Base-by-base conservation (phyloP, 805 yeast genomes). In the Nakazawaea molendinolei region DNA sequence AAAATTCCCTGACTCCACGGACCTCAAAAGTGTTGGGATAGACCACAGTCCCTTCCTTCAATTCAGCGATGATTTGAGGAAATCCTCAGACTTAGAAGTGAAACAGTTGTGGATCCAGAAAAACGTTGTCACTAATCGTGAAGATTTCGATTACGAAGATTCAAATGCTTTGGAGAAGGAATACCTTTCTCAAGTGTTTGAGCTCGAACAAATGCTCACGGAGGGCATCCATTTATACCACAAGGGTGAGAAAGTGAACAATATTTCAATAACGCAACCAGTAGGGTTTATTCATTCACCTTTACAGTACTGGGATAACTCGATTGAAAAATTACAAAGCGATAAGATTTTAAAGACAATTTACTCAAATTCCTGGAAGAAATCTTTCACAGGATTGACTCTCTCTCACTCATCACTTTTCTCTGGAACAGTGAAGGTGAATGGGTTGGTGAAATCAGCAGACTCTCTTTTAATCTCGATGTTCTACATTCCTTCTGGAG, bases 371-470 rank as follows among this genome's bases (percentile, higher is more conserved):
- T 36, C 47, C 18, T 33, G 41, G 16, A 37, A 48, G 19, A 44
- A 39, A 36, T 50, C 52, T 29, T 44, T 36, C n/a, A 34, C 40
- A 5, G 52, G 53, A 2, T 26, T 52, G 12, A 56, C 52, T 0
- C 36, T 60, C 10, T 28, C 44, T 1, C 49, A 52, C 21, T 40
- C 54, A 5, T 52, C 55, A 6, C 40, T 66, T 17, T 53, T 68
- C 16, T 51, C 67, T 1, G 71, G 67, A 0, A 50, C 63, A 1
- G 50, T 53, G 20, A 64, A 60, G 42, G 57, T 63, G 5, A 69
- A 70, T 44, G 75, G 76, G 0, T 36, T 65, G 3, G 53, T 67
- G 5, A 55, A 52, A 35, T 56, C 64, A 14, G 74, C 74, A 0
- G 52, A 58, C 10, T 53, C 67, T 0, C 26, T 69, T 5, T 56